Conservation (phyloP, 306 rosid species). For the Vicia villosa region DNA sequence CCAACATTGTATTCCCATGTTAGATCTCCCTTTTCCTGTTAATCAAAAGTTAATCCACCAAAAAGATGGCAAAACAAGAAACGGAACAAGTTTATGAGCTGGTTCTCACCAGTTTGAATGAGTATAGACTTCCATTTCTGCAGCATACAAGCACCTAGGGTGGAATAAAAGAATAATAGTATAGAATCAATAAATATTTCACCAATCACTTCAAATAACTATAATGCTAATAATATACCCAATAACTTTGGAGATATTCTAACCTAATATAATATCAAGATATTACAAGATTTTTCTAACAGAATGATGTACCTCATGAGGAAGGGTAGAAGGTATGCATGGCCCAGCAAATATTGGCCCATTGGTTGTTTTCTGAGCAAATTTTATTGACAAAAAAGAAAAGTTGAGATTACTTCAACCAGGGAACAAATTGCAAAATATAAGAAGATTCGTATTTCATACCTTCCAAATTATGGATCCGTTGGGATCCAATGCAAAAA, state of each 20-base stretch:
- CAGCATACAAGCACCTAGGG: conserved; percentile 75
- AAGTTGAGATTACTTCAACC: conserved; percentile 31
- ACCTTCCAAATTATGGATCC: conserved; percentile 91
- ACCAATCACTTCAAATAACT: not conserved
- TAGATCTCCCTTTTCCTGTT: conserved; percentile 68
- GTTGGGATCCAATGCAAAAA: conserved; percentile 62
- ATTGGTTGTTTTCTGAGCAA: conserved; percentile 60
- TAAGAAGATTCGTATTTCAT: conserved; percentile 35
- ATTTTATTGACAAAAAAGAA: conserved; percentile 14
- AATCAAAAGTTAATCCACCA: conserved; percentile 6
- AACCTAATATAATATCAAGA: not conserved
- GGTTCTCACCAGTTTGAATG: conserved; percentile 64
- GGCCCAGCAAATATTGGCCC: conserved; percentile 95
- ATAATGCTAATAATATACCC: not conserved
- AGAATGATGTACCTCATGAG: conserved; percentile 58
- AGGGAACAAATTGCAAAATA: conserved; percentile 24
- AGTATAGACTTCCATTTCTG: conserved; percentile 76
- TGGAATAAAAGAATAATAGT: conserved; percentile 16
- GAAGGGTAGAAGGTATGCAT: conserved; percentile 68
- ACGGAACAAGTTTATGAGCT: conserved; percentile 2
- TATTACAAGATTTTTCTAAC: not conserved
- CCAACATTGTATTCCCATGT: conserved; percentile 76
- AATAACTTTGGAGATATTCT: not conserved
- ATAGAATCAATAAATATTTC: conserved; percentile 1
- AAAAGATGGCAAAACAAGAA: not conserved